Percentiles rank a stretch among this genome's conserved stretches.
Conservation (phyloP, 2,329 filamentous ascomycete species). For the Hypocreales sp. region DNA sequence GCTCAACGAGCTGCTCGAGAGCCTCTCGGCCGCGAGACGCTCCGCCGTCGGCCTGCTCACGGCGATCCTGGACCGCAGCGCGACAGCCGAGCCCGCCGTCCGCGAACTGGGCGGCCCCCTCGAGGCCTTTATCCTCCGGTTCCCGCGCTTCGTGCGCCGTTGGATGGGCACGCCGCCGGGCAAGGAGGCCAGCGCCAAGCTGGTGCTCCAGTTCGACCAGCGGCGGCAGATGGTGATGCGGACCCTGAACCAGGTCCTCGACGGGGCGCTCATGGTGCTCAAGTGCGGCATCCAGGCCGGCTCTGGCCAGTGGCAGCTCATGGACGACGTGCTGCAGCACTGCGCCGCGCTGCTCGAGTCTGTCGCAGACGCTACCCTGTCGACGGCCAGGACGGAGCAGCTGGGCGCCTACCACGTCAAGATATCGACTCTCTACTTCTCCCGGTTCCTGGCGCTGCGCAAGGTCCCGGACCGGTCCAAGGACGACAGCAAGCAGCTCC, state of each 20-base stretch:
- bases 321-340: constrained; percentile 43
- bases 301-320: constrained; percentile 33
- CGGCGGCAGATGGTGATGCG: constrained; percentile 36
- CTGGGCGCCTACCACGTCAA: constrained; percentile 41
- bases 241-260: constrained; percentile 39
- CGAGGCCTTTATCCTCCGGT: constrained; percentile 39
- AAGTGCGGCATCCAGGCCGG: constrained; percentile 35
- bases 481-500: constrained; percentile 21
- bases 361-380: constrained; percentile 24
- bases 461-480: constrained; percentile 24
- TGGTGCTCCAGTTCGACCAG: constrained; percentile 45
- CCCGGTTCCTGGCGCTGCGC: constrained; percentile 37
- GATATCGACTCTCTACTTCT: constrained; percentile 57
- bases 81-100: constrained; percentile 4
- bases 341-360: constrained; percentile 36
- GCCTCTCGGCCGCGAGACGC: constrained; percentile 38
- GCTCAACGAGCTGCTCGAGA: constrained; percentile 43
- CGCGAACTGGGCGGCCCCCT: constrained; percentile 21
- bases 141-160: constrained; percentile 42
- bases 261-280: constrained; percentile 40
- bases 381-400: constrained; percentile 14
- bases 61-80: constrained; percentile 9
- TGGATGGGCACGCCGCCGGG: constrained; percentile 45
- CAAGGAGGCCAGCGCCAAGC: constrained; percentile 36
- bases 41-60: constrained; percentile 34